phyloP scores from a whole-genome alignment of 1,139 yeast species.

The Suhomyces yuchorum region DNA sequence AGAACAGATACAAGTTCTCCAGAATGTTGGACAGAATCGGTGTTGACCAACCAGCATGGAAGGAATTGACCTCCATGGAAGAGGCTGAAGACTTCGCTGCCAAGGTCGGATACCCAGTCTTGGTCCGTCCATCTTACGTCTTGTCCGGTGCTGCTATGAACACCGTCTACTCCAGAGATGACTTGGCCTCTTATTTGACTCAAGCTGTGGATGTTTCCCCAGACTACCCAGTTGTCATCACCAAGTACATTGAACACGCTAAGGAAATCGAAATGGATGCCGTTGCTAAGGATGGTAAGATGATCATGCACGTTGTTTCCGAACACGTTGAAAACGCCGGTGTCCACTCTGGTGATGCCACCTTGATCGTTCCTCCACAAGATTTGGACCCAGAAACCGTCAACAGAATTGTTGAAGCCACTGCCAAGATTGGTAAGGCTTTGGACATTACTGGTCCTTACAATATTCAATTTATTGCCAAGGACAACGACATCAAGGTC shows the following conservation, averaged over 20 bases:
- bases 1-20: conserved; percentile 95
- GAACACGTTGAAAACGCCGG: conserved; percentile 99
- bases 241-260: conserved; percentile 96
- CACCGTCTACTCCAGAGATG: conserved; percentile 89
- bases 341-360: conserved; percentile 99
- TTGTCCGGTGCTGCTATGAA: conserved; percentile 99
- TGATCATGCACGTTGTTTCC: conserved; percentile 96
- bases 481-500: conserved; percentile 90
- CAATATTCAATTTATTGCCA: conserved; percentile 94
- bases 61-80: conserved; percentile 88
- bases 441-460: conserved; percentile 97
- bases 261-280: conserved; percentile 99
- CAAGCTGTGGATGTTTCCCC: conserved; percentile 98
- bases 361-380: conserved; percentile 96
- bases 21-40: conserved; percentile 97
- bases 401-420: conserved; percentile 86
- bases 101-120: conserved; percentile 89
- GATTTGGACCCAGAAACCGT: conserved; percentile 92
- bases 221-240: conserved; percentile 96
- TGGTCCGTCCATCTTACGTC: conserved; percentile 97
- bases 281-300: conserved; percentile 91
- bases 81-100: conserved; percentile 95
- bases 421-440: conserved; percentile 95
- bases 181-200: conserved; percentile 81
- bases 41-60: conserved; percentile 99